A percentile compares a stretch with the other conserved stretches of the same genome.
These are phyloP conservation scores for Corchorus olitorius DNA, from an alignment of 345 rosid species.

Conservation along the genomic window DNA sequence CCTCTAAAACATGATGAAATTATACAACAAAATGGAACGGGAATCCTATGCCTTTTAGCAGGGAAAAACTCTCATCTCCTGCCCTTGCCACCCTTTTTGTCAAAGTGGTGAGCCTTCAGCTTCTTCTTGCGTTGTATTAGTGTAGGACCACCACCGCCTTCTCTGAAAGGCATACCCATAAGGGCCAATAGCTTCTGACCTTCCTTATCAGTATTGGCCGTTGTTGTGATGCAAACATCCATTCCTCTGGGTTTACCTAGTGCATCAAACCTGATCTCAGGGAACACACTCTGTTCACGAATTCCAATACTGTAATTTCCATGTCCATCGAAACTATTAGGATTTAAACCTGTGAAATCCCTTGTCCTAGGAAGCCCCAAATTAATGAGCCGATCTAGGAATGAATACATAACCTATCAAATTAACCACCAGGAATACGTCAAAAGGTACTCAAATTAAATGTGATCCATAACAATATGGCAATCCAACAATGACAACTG, in stretches of 20 bases:
- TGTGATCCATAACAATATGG: not conserved
- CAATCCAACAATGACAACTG: not conserved
- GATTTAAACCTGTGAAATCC: constrained; percentile 86
- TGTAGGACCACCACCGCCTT: constrained; percentile 43
- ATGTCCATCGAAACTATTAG: constrained; percentile 90
- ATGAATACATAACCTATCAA: constrained; percentile 81
- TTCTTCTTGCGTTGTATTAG: constrained; percentile 63
- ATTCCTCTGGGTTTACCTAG: constrained; percentile 79
- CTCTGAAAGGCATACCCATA: constrained; percentile 97
- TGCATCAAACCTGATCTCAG: constrained; percentile 72
- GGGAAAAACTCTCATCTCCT: constrained; percentile 43
- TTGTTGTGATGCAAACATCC: constrained; percentile 90
- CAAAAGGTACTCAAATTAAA: not conserved
- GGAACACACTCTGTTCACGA: constrained; percentile 84
- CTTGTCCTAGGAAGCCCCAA: constrained; percentile 91
- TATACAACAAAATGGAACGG: not conserved
- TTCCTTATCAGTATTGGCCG: constrained; percentile 82
- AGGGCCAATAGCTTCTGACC: constrained; percentile 74
- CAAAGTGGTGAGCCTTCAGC: constrained; percentile 77
- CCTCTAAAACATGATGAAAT: not conserved
- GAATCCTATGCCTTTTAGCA: constrained; percentile 38
- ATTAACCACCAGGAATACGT: constrained; percentile 8
- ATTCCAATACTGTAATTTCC: constrained; percentile 91
- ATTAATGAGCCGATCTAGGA: constrained; percentile 88
- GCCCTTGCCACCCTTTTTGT: constrained; percentile 54